Evolutionary conservation across 768 basidiomycete genomes (phyloP).

Genomic region (Rhizopogon rudus): DNA sequence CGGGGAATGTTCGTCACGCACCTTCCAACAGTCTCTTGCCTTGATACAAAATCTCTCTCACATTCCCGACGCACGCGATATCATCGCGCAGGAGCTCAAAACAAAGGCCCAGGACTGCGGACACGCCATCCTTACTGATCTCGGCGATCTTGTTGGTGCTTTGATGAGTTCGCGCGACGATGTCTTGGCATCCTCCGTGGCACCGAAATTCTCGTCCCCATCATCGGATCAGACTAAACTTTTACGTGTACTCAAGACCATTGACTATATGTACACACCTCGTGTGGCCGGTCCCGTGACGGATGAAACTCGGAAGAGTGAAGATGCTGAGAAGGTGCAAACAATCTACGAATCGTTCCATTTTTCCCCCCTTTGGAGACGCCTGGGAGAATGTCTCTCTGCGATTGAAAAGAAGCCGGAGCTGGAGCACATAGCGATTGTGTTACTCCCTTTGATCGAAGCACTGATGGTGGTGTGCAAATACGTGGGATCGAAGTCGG

Average conservation of each 20-base stretch:
- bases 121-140: constrained; percentile 62
- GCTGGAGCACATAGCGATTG: constrained; percentile 85
- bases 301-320: constrained; percentile 33
- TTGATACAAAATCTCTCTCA: constrained; percentile 91
- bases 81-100: constrained; percentile 85
- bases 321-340: constrained; percentile 78
- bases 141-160: constrained; percentile 68
- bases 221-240: constrained; percentile 97
- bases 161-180: constrained; percentile 54
- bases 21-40: constrained; percentile 91
- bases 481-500: constrained; percentile 70
- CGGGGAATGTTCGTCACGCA: constrained; percentile 92
- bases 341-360: constrained; percentile 88
- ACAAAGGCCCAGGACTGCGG: constrained; percentile 87
- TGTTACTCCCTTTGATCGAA: constrained; percentile 92
- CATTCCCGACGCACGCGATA: constrained; percentile 83
- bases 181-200: constrained; percentile 58
- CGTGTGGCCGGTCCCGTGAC: constrained; percentile 37
- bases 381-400: constrained; percentile 84
- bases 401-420: constrained; percentile 77
- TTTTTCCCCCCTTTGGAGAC: constrained; percentile 84
- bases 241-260: constrained; percentile 90
- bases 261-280: constrained; percentile 93
- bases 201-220: constrained; percentile 89
- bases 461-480: constrained; percentile 98